phyloP scores from a whole-genome alignment of 2,329 filamentous ascomycete genomes.

The Talaromyces sp. region DNA sequence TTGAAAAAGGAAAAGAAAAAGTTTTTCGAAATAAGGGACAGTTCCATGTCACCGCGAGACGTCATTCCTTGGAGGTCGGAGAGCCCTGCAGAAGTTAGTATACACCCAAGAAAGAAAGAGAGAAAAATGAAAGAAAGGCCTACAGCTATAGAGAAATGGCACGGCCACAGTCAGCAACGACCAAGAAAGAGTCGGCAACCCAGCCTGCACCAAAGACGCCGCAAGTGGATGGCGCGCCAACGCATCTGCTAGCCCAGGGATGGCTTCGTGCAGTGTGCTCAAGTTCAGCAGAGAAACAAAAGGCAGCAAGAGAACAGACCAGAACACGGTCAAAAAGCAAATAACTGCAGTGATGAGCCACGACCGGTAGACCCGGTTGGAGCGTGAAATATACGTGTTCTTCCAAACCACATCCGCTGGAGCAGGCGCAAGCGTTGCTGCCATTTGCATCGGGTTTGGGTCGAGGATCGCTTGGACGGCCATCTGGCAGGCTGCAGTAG shows the following conservation, averaged over 20 bases:
- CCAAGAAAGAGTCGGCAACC: slow-evolving; percentile 76
- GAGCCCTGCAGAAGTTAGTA: slow-evolving; percentile 47
- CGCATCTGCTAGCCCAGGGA: slow-evolving; percentile 63
- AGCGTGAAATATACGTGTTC: slow-evolving; percentile 80
- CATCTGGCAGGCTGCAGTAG: slow-evolving; percentile 88
- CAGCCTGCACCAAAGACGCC: slow-evolving; percentile 76
- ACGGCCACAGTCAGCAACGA: slow-evolving; percentile 85
- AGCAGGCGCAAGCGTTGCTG: slow-evolving; percentile 80
- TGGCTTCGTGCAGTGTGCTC: slow-evolving; percentile 69
- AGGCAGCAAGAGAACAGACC: slow-evolving; percentile 75
- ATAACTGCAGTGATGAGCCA: slow-evolving; percentile 85
- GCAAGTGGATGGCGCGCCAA: slow-evolving; percentile 65
- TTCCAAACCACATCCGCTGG: slow-evolving; percentile 92
- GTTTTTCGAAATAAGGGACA: slow-evolving; percentile 95
- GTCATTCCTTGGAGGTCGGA: slow-evolving; percentile 91
- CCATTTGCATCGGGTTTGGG: slow-evolving; percentile 75
- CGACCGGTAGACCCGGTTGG: slow-evolving; percentile 66
- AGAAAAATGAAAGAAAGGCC: slow-evolving; percentile 20
- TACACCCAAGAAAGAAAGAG: too few species aligned
- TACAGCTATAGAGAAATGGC: slow-evolving; percentile 89
- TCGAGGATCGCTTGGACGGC: slow-evolving; percentile 91
- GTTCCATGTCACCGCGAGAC: slow-evolving; percentile 86
- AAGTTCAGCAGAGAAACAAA: slow-evolving; percentile 76
- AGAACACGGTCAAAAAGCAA: slow-evolving; percentile 75
- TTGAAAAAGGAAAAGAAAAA: slow-evolving; percentile 99